Base-by-base conservation (phyloP, 495 filamentous ascomycete species). In the Annulohypoxylon bovei region DNA sequence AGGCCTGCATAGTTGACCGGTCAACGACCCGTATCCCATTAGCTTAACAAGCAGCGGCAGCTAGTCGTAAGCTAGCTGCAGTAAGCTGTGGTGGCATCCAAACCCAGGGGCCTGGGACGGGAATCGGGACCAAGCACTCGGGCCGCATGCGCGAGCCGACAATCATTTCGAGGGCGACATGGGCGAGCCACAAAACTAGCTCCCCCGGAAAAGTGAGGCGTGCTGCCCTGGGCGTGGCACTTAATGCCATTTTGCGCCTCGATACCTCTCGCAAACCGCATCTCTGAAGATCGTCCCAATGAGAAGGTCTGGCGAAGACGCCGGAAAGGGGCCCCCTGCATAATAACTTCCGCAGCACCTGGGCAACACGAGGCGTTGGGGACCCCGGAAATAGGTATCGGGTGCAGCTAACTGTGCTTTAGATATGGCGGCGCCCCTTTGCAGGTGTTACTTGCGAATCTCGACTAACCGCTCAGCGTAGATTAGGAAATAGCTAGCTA, bases 391-490 rank as follows among this genome's bases (percentile, higher is more conserved):
- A 18, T n/a, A 18, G n/a, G 39, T 54, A 40, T 67, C 63, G 52
- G 63, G 59, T 63, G 53, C 23, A 42, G 39, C 25, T 27, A 14
- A 11, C 32, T n/a, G 27, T 5, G n/a, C 33, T 12, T 30, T 30
- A 67, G 16, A 60, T 18, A 42, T 62, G 62, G 22, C n/a, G 33
- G n/a, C 27, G 7, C 12, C n/a, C n/a, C n/a, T 32, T 57, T 18
- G 42, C 35, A 40, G 14, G 57, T 64, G 69, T 63, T 40, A 67
- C 69, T 54, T 32, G 50, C 33, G 37, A 42, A 42, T 30, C 16
- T 35, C 44, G 55, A 58, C 69, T 72, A 72, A 65, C 64, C 69
- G 30, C 53, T 68, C 60, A 42, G 64, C 64, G 64, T 72, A 68
- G 65, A 50, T 72, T 50, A 56, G 69, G 69, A 64, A 68, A 72